Conservation (phyloP, 495 filamentous ascomycete genomes). For the Lophiotrema nucula region DNA sequence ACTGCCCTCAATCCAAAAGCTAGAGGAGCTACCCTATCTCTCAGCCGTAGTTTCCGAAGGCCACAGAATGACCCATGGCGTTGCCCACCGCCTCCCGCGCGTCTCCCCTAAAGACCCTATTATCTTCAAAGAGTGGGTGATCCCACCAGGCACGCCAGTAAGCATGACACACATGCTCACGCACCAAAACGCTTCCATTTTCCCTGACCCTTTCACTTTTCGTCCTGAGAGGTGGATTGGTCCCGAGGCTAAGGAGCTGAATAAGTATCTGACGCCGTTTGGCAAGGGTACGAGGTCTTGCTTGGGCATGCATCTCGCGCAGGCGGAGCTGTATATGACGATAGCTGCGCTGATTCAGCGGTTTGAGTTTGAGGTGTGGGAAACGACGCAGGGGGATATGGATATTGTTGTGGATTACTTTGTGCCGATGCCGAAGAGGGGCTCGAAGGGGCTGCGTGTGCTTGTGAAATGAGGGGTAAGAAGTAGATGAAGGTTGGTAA, state of each 20-base stretch:
- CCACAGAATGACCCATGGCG: slow-evolving; percentile 46
- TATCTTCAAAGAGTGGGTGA: slow-evolving; percentile 2
- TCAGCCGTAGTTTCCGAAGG: slow-evolving; percentile 49
- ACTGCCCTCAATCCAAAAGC: background rate
- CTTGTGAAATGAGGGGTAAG: too few relatives aligned
- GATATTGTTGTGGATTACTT: background rate
- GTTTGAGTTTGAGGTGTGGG: slow-evolving; percentile 15
- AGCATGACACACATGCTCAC: slow-evolving; percentile 32
- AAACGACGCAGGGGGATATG: slow-evolving; percentile 4
- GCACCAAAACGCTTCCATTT: slow-evolving; percentile 45
- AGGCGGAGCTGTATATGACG: slow-evolving; percentile 3
- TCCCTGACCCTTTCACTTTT: slow-evolving; percentile 45
- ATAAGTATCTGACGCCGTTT: slow-evolving; percentile 48
- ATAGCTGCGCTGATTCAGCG: slow-evolving; percentile 1
- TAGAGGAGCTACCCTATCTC: background rate
- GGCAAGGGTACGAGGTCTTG: slow-evolving; percentile 49
- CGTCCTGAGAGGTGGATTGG: slow-evolving; percentile 50
- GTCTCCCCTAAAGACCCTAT: slow-evolving; percentile 42
- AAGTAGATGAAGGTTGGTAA: too few relatives aligned
- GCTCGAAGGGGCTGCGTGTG: too few relatives aligned
- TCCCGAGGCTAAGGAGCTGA: slow-evolving; percentile 37
- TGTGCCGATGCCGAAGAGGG: too few relatives aligned
- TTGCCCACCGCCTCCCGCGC: slow-evolving; percentile 44
- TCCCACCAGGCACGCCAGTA: slow-evolving; percentile 13
- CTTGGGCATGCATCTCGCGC: slow-evolving; percentile 40